Evolutionary conservation across 1,284 basidiomycete genomes (phyloP).

Genomic region (Malassezia psittaci): DNA sequence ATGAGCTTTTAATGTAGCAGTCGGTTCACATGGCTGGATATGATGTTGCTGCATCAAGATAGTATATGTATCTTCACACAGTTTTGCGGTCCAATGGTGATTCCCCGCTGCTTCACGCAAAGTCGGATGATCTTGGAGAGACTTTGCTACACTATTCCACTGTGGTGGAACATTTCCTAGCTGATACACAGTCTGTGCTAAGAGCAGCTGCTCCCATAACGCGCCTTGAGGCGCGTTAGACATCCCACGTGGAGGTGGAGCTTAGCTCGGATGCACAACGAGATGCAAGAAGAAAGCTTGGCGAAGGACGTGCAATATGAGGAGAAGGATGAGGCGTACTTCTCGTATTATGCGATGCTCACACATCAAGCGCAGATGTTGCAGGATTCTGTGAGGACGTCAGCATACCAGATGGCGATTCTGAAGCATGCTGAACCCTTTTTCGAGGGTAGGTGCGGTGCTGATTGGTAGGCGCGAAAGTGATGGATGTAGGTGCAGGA

Average conservation of each 20-base stretch:
- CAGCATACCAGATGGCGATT: slow-evolving; percentile 39
- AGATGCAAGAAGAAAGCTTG: not conserved
- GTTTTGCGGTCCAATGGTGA: not conserved
- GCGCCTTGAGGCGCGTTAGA: slow-evolving; percentile 13
- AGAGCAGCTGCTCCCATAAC: slow-evolving; percentile 37
- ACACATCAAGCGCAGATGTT: slow-evolving; percentile 45
- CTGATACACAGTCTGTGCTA: slow-evolving; percentile 41
- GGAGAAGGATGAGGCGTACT: slow-evolving; percentile 40
- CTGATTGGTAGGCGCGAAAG: slow-evolving; percentile 20
- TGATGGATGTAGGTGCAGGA: slow-evolving; percentile 52
- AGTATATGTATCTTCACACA: not conserved
- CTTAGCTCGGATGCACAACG: no score
- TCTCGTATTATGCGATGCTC: slow-evolving; percentile 40
- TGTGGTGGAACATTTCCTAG: slow-evolving; percentile 31
- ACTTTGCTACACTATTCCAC: slow-evolving; percentile 30
- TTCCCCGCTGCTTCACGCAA: not conserved
- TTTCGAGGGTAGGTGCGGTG: slow-evolving; percentile 19
- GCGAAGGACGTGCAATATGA: slow-evolving; percentile 20
- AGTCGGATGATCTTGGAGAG: slow-evolving; percentile 28
- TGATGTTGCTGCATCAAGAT: not conserved
- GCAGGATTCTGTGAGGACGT: slow-evolving; percentile 34
- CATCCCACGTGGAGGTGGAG: slow-evolving; percentile 11
- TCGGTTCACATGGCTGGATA: not conserved
- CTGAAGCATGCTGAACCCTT: slow-evolving; percentile 22
- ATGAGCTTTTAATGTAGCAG: not conserved